Base-by-base conservation (phyloP, 768 basidiomycete species). In the Atractiella rhizophila region DNA sequence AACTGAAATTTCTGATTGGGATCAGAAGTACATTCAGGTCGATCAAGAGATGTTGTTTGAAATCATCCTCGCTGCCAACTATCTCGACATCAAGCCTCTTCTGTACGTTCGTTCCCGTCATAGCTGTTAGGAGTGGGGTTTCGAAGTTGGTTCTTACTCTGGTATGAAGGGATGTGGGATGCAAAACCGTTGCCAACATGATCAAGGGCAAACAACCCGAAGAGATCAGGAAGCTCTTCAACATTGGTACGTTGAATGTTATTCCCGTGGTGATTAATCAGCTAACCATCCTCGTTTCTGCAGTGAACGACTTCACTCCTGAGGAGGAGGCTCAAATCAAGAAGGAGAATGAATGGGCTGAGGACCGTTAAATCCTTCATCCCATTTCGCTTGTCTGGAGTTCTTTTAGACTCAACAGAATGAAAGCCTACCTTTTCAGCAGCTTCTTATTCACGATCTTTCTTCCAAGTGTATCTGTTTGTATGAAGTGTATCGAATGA, bases 301-400 rank as follows among this genome's bases (percentile, higher is more conserved):
- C n/a, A n/a, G n/a, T n/a, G n/a, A n/a, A n/a, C n/a, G n/a, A n/a
- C n/a, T n/a, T n/a, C n/a, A 96, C 86, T 6, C 82, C 85, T 16
- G 85, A 94, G 56, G 86, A 96, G 59, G 88, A 96, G 74, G 86
- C 81, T 33, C 86, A 91, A 61, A 94, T 96, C 69, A 82, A 81
- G 71, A 86, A 86, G 62, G 86, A 96, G 66, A 96, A 94, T 60
- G 39, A 40, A 16, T 40, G 39, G 39, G 39, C 39, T 11, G 30
- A 38, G 39, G 37, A 12, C 18, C 12, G 23, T 8, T 39, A 35
- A 25, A 42, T 33, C 26, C 31, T 5, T 12, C 11, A 21, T 6
- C 6, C 20, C 13, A 19, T 26, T 16, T 42, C 10, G 16, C 37
- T 38, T 26, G 10, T 21, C 26, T n/a, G 20, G 18, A 26, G 7